Base-by-base conservation (phyloP, 345 rosid species). In the Raphanus sativus region DNA sequence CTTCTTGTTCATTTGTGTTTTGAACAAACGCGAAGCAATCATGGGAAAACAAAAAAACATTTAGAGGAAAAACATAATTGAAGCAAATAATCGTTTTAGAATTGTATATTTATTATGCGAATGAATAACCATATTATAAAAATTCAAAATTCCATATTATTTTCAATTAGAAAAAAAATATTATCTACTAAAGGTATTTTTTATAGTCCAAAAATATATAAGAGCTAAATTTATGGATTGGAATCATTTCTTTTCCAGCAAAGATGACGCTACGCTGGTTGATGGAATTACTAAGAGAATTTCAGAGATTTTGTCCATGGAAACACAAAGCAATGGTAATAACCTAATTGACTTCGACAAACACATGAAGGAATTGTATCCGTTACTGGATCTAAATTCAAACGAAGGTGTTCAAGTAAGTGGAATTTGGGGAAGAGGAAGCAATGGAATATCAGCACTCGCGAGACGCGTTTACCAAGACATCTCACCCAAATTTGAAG, bases 371-470 rank as follows among this genome's bases (percentile, higher is more conserved):
- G 38, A 64, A 0, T 38, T 56, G 15, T 70, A 66, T 75, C 82
- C 78, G 15, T 32, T 12, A 2, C 4, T 74, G 6, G 71, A 21
- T 6, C 45, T 79, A 11, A 32, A 68, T 4, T 67, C 82, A 0
- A 62, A 55, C 25, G 30, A 79, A 40, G 62, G 15, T 30, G 40
- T 68, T 30, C 30, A 24, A 38, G 66, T 79, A 0, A 63, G 63
- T 29, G 82, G 82, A 34, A 79, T 79, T n/a, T 79, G 82, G 82
- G 75, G 82, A 21, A 67, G 75, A 54, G 82, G 82, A 68, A 68
- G 78, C 9, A 54, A 9, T 5, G 59, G 59, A 16, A 54, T 7
- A 54, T 54, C 25, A 54, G 59, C 59, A 54, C 59, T 16, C 59
- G 59, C 59, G 0, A 54, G 26, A 54, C 11, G 9, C 26, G 26